A percentile compares a stretch with the other conserved stretches of the same genome.
Evolutionary conservation across 2,329 filamentous ascomycete genomes (phyloP).

Genomic region (Chlorencoelia australis): DNA sequence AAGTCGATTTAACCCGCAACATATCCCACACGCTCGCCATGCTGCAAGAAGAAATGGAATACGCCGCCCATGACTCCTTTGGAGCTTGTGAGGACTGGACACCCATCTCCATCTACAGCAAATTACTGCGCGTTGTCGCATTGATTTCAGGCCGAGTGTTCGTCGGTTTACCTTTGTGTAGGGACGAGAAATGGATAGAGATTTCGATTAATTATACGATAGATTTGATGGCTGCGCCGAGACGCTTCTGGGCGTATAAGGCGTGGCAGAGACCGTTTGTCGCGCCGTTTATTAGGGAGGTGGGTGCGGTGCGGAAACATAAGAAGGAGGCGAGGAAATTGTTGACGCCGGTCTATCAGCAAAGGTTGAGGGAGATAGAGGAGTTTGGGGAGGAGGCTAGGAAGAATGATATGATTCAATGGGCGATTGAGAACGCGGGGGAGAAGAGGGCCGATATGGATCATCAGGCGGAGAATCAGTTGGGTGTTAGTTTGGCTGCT

Average conservation of each 20-base stretch:
- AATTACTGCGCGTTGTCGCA: constrained; percentile 31
- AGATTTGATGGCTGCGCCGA: neutral
- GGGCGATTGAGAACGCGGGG: neutral
- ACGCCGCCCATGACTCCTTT: constrained; percentile 14
- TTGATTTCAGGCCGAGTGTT: constrained; percentile 28
- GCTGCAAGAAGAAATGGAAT: constrained; percentile 18
- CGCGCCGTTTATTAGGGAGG: neutral
- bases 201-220: constrained; percentile 14
- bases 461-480: constrained; percentile 1
- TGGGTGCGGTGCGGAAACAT: neutral
- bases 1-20: constrained; percentile 19
- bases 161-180: constrained; percentile 17
- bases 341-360: neutral
- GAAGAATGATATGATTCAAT: constrained; percentile 1
- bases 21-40: constrained; percentile 14
- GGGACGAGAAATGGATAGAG: constrained; percentile 20
- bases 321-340: neutral
- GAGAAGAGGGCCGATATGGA: neutral
- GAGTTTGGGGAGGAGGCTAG: too few relatives aligned
- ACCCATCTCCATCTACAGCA: constrained; percentile 19
- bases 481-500: constrained; percentile 4
- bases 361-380: too few relatives aligned
- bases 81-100: constrained; percentile 24
- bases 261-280: constrained; percentile 1
- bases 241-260: constrained; percentile 1